Base-by-base conservation (phyloP, 805 yeast species). In the Debaryomyces maramus region DNA sequence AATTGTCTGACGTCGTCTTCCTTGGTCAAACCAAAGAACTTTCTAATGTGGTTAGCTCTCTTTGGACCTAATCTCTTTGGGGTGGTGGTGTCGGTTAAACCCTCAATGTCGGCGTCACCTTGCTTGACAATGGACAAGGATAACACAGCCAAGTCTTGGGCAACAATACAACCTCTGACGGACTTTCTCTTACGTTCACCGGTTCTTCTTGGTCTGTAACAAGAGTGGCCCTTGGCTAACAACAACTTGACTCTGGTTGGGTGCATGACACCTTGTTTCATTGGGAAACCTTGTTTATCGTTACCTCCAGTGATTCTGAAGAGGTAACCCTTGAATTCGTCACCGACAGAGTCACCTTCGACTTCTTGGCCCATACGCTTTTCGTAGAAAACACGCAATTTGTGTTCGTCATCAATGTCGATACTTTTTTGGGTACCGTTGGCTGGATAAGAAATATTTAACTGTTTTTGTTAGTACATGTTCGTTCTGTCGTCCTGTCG, bases 131-230 rank as follows among this genome's bases (percentile, higher is more conserved):
- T 77, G 63, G 88, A 83, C 65, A 93, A 83, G 56, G 98, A 83
- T 60, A 93, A 81, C 61, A 86, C 99, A 65, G 99, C 88, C 73
- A 93, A 81, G 78, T 93, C 99, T 71, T 85, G 82, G 72, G 88
- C 95, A 64, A 93, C 97, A 67, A 93, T 93, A 80, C 97, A 91
- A 74, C 99, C 99, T 83, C 98, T 90, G 66, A 93, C 97, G 55
- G 97, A 88, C 86, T 93, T 93, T 83, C 99, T 90, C 96, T 93
- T 93, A 81, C 99, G 88, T 84, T 93, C 99, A 85, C 99, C 99
- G 57, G 75, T 69, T 80, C 98, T 88, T 83, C 99, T 93, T 75
- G 96, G 95, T 83, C 99, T 91, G 95, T 93, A 93, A 83, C 98
- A 91, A 63, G 97, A 88, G 80, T 79, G 85, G 67, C 91, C 96